Conservation (phyloP, 352 stramenopile genomes). For the Phytopythium mirpurense region DNA sequence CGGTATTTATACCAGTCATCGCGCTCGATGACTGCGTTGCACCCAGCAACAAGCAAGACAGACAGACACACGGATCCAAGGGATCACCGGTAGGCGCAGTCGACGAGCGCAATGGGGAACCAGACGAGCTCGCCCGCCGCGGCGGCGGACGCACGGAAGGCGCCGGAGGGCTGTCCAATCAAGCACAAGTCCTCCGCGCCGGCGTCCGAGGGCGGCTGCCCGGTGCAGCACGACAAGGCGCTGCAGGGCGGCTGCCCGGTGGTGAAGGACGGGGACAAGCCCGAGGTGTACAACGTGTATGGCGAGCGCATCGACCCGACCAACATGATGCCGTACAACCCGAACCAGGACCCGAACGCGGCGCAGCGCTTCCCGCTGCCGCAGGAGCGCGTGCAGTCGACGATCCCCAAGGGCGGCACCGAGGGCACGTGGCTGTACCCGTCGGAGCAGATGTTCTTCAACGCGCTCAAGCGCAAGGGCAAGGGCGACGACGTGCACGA, state of each 20-base stretch:
- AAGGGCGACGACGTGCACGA: constrained; percentile 97
- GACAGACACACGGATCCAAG: too few species aligned
- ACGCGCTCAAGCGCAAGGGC: constrained; percentile 95
- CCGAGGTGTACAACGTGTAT: constrained; percentile 97
- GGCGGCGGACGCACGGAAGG: constrained; percentile 2
- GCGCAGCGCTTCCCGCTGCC: constrained; percentile 88
- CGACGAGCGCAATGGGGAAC: too few species aligned
- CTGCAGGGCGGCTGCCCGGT: constrained; percentile 54
- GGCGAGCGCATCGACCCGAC: constrained; percentile 94
- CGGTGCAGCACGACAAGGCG: constrained; percentile 56
- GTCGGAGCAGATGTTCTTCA: constrained; percentile 99
- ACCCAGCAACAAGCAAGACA: too few species aligned
- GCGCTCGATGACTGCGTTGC: too few species aligned
- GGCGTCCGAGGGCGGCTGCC: constrained; percentile 38
- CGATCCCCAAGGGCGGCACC: constrained; percentile 94
- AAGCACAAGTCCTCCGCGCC: constrained; percentile 34
- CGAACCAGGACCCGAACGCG: constrained; percentile 92
- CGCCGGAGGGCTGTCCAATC: constrained; percentile 36
- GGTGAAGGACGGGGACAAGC: constrained; percentile 23
- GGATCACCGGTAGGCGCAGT: too few species aligned
- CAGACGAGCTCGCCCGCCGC: constrained; percentile 40
- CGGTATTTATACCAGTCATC: too few species aligned
- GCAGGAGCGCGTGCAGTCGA: constrained; percentile 92
- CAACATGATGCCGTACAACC: constrained; percentile 98
- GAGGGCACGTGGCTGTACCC: constrained; percentile 98